Evolutionary conservation across 495 filamentous ascomycete species (phyloP), one percentile per base, ranked within the genome.

Genomic region (Hyaloscypha variabilis): DNA sequence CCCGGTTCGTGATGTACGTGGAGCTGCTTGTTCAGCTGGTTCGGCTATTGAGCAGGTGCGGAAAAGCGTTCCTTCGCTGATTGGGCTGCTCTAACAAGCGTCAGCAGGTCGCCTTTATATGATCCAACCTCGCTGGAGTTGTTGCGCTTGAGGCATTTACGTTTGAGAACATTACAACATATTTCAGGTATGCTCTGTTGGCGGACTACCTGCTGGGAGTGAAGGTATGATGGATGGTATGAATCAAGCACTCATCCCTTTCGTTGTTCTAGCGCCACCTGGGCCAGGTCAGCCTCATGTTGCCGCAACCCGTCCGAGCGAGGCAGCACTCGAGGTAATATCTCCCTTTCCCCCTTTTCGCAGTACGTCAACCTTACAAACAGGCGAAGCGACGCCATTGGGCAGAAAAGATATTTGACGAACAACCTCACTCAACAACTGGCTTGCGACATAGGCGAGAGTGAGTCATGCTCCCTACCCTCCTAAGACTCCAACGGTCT

Each of bases 361-460:
- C 29, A 58, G 52, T 62, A 23, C 62, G 29, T 63, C 34, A 64
- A 58, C 54, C 56, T 64, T 58, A 62, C 64, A 42, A 65, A 46
- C 21, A 51, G 54, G 31, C 26, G 49, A 23, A 70, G 68, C 31
- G 34, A 29, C 71, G 68, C 17, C 80, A 82, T 64, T 86, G 83
- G 83, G 82, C 83, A 28, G 80, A 86, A 68, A 78, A 82, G 21
- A 83, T 86, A 29, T 86, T 86, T 62, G 82, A 83, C 6, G 75
- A 82, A 5, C 81, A 79, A 1, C 72, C 83, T 51, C 79, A 82
- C 10, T 79, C 80, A 21, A 73, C 81, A 19, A 83, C 82, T 49
- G 76, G 77, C 26, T 69, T 85, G 65, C 82, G 79, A 66, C 73
- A 78, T 66, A 68, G 72, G 50, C 71, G 73, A 72, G 49, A 51